Percentiles rank a stretch among this genome's conserved stretches.
phyloP scores from a whole-genome alignment of 2,329 filamentous ascomycete species.

The Paracoccidioides brasiliensis region DNA sequence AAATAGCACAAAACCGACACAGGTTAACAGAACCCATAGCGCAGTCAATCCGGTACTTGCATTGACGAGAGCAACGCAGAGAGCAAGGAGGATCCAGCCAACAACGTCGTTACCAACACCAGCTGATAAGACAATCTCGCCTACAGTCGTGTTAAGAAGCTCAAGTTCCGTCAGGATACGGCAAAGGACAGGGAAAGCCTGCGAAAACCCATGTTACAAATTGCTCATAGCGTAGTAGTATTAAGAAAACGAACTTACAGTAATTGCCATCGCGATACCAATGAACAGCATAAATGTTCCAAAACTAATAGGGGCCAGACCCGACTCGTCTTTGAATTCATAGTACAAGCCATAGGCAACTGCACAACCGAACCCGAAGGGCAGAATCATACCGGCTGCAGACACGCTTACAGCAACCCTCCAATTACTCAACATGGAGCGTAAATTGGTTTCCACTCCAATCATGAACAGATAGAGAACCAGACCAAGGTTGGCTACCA shows the following conservation, averaged over 20 bases:
- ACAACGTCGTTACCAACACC: constrained; percentile 88
- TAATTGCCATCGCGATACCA: constrained; percentile 87
- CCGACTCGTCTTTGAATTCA: constrained; percentile 49
- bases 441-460: constrained; percentile 72
- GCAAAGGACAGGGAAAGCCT: constrained; percentile 77
- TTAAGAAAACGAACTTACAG: constrained; percentile 37
- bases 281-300: constrained; percentile 63
- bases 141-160: constrained; percentile 45
- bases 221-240: constrained; percentile 2
- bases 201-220: neutral
- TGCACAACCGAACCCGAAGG: constrained; percentile 68
- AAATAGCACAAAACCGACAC: constrained; percentile 62
- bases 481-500: constrained; percentile 72
- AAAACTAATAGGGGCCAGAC: constrained; percentile 46
- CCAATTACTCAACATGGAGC: constrained; percentile 69
- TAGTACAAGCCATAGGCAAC: constrained; percentile 72
- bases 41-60: constrained; percentile 70
- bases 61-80: constrained; percentile 89
- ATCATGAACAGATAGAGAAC: constrained; percentile 80
- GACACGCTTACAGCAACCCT: constrained; percentile 64
- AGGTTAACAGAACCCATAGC: constrained; percentile 68
- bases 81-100: constrained; percentile 81
- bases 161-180: constrained; percentile 88
- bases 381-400: constrained; percentile 64
- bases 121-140: constrained; percentile 70